Conservation (phyloP, 345 rosid species). For the Citrus reticulata region DNA sequence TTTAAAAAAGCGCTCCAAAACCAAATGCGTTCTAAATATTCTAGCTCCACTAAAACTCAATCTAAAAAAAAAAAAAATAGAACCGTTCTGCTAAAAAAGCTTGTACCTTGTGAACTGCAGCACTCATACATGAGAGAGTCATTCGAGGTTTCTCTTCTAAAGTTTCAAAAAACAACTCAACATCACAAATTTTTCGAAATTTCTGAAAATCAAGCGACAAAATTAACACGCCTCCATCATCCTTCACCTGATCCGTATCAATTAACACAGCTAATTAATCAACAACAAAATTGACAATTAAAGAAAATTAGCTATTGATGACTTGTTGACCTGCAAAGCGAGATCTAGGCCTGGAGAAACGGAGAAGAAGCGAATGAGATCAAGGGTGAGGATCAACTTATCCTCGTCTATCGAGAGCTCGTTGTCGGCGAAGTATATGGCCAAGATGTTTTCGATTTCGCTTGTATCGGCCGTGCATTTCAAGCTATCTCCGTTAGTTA, state of each 20-base stretch:
- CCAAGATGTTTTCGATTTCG: slow-evolving; percentile 39
- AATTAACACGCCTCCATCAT: slow-evolving; percentile 47
- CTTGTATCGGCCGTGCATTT: slow-evolving; percentile 23
- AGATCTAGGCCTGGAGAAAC: slow-evolving; percentile 42
- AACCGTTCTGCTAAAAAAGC: background rate
- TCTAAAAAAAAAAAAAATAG: background rate
- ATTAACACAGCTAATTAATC: background rate
- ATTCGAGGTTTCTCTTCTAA: slow-evolving; percentile 72
- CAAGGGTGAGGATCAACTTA: slow-evolving; percentile 43
- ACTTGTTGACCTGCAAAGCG: slow-evolving; percentile 54
- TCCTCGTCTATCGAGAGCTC: slow-evolving; percentile 52
- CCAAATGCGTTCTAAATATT: background rate
- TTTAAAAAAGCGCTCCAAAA: background rate
- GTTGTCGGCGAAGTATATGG: slow-evolving; percentile 56
- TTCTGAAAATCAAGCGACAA: slow-evolving; percentile 68
- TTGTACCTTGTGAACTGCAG: slow-evolving; percentile 82
- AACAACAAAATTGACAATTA: background rate
- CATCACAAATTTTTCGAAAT: slow-evolving; percentile 50
- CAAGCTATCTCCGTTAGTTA: slow-evolving; percentile 25
- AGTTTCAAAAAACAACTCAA: slow-evolving; percentile 49
- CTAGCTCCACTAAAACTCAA: slow-evolving; percentile 1
- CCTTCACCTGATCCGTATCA: slow-evolving; percentile 51
- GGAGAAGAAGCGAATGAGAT: slow-evolving; percentile 70
- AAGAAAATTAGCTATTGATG: background rate
- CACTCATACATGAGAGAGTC: slow-evolving; percentile 72